Evolutionary conservation across 768 basidiomycete species (phyloP).

Genomic region (Mrakia gelida): DNA sequence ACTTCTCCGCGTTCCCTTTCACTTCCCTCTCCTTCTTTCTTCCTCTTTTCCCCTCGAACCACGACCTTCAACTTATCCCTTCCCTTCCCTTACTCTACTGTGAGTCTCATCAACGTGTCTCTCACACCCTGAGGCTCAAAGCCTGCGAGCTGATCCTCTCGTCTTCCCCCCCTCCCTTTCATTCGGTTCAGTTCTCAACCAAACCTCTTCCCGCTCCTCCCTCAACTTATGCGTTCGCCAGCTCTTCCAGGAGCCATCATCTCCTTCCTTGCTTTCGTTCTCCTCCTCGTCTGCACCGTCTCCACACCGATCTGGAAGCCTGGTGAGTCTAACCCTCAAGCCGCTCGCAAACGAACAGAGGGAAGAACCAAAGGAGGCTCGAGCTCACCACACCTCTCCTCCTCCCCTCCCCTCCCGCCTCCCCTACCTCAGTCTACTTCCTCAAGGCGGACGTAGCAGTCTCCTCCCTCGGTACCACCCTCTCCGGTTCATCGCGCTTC

Average conservation of each 20-base stretch:
- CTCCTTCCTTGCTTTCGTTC: constrained; percentile 12
- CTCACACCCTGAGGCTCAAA: not conserved
- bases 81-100: not conserved
- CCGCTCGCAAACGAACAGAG: not conserved
- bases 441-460: constrained; percentile 12
- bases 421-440: constrained; percentile 1
- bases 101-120: not conserved
- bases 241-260: constrained; percentile 21
- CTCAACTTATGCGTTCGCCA: not conserved
- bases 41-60: not conserved
- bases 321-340: not conserved
- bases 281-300: constrained; percentile 18
- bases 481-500: not conserved
- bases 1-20: not conserved
- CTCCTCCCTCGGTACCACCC: not conserved
- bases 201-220: not conserved
- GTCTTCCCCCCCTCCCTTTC: not conserved
- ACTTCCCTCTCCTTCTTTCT: not conserved
- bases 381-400: not conserved
- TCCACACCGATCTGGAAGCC: constrained; percentile 18
- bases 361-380: not conserved
- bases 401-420: not conserved
- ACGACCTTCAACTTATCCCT: not conserved
- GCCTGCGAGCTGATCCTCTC: no score
- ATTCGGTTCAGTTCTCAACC: not conserved